These are phyloP conservation scores for Globisporangium okanoganense DNA, from an alignment of 352 stramenopile genomes.

Conservation along the genomic window DNA sequence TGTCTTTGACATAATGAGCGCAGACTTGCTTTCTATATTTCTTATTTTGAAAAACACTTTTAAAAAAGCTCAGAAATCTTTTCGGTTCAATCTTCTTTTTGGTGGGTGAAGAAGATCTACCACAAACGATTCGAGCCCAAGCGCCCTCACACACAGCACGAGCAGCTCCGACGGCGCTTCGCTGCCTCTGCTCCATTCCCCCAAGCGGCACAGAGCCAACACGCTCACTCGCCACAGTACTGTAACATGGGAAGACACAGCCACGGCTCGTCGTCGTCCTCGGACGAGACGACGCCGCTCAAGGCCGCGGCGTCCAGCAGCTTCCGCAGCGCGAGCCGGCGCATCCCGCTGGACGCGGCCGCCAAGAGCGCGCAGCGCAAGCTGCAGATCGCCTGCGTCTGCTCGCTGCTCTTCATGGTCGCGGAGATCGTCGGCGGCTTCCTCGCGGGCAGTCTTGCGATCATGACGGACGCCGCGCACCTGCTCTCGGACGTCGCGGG, in stretches of 20 bases:
- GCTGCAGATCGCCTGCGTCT: conserved; percentile 60
- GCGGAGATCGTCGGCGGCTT: conserved; percentile 95
- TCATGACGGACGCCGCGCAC: conserved; percentile 89
- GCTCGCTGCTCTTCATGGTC: conserved; percentile 92
- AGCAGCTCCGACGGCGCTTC: conserved; percentile 1
- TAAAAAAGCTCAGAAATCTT: no score
- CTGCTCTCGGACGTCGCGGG: conserved; percentile 68
- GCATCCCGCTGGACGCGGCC: conserved; percentile 48
- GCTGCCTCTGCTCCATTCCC: background rate
- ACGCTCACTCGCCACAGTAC: no score
- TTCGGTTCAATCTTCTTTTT: no score
- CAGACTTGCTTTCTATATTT: no score
- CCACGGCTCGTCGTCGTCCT: conserved; percentile 24
- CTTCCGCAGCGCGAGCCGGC: conserved; percentile 22
- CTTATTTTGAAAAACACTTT: no score
- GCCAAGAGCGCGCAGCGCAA: conserved; percentile 61
- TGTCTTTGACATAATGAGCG: no score
- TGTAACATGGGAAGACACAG: conserved; percentile 1
- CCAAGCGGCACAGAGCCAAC: background rate
- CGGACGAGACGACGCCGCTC: conserved; percentile 55
- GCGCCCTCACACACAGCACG: no score
- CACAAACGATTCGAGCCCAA: no score
- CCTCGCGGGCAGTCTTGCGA: conserved; percentile 90
- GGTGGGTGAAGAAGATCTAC: no score
- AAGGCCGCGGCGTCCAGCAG: conserved; percentile 23